Evolutionary conservation across 352 stramenopile species (phyloP), one percentile per base, ranked within the genome.

Genomic region (Plasmopara viticola): DNA sequence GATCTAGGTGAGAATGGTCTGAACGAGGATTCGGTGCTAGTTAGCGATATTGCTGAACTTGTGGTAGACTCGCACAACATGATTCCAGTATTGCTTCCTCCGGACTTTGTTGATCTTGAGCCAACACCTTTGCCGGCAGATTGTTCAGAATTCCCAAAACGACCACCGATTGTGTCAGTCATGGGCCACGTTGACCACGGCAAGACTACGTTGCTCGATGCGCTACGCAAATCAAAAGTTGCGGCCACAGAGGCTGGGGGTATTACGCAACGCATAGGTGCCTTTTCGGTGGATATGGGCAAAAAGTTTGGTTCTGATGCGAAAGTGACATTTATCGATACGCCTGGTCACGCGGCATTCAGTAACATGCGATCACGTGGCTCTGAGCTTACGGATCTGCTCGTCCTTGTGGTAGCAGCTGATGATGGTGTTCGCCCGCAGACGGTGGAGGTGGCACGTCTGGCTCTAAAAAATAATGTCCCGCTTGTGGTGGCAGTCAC

Each of bases 101-200:
- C 83, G 2, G 84, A 90, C 14, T 94, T 94, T 64, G 64, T 91
- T 9, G 83, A 94, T 48, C 41, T 86, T n/a, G 80, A 87, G 56
- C 54, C 84, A 18, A 91, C 80, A 13, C 43, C 56, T 7, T 74
- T 64, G 2, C 84, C 84, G 0, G 68, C 56, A 4, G 77, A 94
- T 62, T 88, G 77, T 50, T 87, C 77, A 2, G 64, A 51, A 33
- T 90, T 91, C 34, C 75, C 79, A 13, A 44, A 70, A 48, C 79
- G 84, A 15, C 71, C 81, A 34, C 95, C 97, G 13, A 92, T 99
- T 30, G 90, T 99, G 20, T 98, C 95, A 17, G 97, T 99, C 37
- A 99, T 99, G 97, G 97, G 97, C 8, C 97, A 99, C 66, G 97
- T 99, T 31, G 97, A 99, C 70, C 97, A 99, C 72, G 97, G 97